Conservation (phyloP, 2,329 filamentous ascomycete species). For the Fusarium sp. region DNA sequence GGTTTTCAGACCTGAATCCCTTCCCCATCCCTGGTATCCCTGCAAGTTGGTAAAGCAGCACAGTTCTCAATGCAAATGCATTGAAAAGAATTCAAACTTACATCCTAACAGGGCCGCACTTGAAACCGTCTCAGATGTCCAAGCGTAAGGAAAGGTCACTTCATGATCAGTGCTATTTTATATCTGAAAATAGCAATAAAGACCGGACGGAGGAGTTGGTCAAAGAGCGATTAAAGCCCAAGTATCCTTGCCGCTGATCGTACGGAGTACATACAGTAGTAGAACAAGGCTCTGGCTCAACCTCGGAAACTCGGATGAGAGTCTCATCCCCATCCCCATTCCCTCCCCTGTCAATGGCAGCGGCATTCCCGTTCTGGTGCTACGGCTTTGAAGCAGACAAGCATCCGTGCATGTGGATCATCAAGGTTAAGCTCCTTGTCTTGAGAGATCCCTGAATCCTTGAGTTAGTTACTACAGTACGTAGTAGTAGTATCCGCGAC, state of each 20-base stretch:
- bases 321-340: not conserved
- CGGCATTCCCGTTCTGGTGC: not conserved
- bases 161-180: not conserved
- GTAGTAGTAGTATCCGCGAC: not conserved
- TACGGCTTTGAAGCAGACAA: not conserved
- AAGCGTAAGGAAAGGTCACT: not conserved
- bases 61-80: not conserved
- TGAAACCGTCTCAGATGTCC: not conserved
- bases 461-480: not conserved
- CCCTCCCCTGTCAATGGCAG: not conserved
- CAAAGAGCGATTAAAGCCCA: not conserved
- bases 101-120: not conserved
- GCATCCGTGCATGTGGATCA: slow-evolving; percentile 1
- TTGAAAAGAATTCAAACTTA: not conserved
- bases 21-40: not conserved
- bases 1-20: not conserved
- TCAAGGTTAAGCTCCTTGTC: not conserved
- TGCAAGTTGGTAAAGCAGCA: not conserved
- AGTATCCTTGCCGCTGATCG: not conserved
- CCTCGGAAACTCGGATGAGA: not conserved
- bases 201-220: not conserved
- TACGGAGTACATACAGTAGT: too few relatives aligned
- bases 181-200: not conserved
- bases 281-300: not conserved
- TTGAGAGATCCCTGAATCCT: not conserved